phyloP scores from a whole-genome alignment of 768 basidiomycete species.

The Heimioporus sp. region DNA sequence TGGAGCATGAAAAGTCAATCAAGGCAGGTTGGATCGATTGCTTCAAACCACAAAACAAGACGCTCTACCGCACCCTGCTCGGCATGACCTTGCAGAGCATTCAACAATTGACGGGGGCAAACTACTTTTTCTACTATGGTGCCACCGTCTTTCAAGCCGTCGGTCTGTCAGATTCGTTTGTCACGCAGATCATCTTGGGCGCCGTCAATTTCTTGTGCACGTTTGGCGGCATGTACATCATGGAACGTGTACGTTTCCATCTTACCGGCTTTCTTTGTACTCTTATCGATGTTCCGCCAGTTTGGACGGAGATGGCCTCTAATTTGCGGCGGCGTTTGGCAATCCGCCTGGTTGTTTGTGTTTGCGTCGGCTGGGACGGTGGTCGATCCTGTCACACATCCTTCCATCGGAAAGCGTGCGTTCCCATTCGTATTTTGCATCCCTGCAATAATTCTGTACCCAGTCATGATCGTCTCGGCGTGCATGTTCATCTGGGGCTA shows the following conservation, averaged over 20 bases:
- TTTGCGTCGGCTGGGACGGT: constrained; percentile 73
- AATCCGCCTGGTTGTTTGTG: constrained; percentile 66
- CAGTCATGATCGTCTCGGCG: constrained; percentile 64
- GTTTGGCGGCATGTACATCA: constrained; percentile 69
- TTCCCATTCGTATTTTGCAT: constrained; percentile 3
- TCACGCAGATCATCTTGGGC: constrained; percentile 75
- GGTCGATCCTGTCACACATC: constrained; percentile 46
- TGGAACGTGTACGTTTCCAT: constrained; percentile 51
- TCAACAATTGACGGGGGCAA: constrained; percentile 72
- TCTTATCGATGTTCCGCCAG: constrained; percentile 24
- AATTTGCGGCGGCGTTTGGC: constrained; percentile 70
- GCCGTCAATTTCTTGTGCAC: constrained; percentile 71
- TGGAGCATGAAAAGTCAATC: constrained; percentile 47
- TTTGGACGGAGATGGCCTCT: constrained; percentile 65
- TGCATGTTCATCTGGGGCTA: constrained; percentile 73
- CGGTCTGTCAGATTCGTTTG: constrained; percentile 62
- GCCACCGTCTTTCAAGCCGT: constrained; percentile 68
- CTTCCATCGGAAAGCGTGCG: constrained; percentile 52
- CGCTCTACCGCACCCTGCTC: constrained; percentile 60
- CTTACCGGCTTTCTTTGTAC: not conserved
- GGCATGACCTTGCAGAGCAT: constrained; percentile 66
- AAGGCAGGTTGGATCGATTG: constrained; percentile 66
- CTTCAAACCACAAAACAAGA: constrained; percentile 54
- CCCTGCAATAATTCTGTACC: not conserved
- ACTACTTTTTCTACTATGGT: constrained; percentile 68